Evolutionary conservation across 164 flowering plant genomes (phyloP).

Genomic region (Stephania cephalantha): DNA sequence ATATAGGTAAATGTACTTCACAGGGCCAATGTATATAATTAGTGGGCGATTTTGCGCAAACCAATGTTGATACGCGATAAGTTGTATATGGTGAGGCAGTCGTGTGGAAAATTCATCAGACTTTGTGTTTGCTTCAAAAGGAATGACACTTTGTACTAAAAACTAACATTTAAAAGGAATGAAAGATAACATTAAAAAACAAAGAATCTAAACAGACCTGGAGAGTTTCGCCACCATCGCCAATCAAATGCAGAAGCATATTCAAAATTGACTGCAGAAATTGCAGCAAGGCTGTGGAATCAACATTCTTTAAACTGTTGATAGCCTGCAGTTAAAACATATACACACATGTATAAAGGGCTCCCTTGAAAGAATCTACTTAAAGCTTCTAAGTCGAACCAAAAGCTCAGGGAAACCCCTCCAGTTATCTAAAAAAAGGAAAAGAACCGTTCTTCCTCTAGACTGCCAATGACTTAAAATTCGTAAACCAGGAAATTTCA

Average conservation of each 20-base stretch:
- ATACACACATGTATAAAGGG: background rate
- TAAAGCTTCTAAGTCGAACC: background rate
- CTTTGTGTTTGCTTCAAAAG: background rate
- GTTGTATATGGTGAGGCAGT: background rate
- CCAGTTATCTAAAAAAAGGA: too few relatives aligned
- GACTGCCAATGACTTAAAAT: too few relatives aligned
- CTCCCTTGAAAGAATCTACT: background rate
- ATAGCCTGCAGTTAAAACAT: conserved; percentile 66
- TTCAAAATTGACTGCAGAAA: conserved; percentile 91
- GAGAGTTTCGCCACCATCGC: conserved; percentile 98
- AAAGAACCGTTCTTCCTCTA: too few relatives aligned
- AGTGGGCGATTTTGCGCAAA: background rate
- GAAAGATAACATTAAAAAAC: background rate
- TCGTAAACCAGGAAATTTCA: too few relatives aligned
- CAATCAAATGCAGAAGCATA: conserved; percentile 98
- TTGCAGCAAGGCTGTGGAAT: conserved; percentile 87
- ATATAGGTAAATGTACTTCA: background rate
- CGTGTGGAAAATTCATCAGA: background rate
- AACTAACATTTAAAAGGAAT: background rate
- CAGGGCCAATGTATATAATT: background rate
- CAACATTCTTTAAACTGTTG: conserved; percentile 97
- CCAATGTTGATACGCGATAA: background rate
- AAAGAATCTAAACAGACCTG: conserved; percentile 42
- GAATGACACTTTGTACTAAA: background rate
- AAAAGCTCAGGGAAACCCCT: too few relatives aligned